Conservation (phyloP, 2,329 filamentous ascomycete genomes). For the Ceratocystis variospora region DNA sequence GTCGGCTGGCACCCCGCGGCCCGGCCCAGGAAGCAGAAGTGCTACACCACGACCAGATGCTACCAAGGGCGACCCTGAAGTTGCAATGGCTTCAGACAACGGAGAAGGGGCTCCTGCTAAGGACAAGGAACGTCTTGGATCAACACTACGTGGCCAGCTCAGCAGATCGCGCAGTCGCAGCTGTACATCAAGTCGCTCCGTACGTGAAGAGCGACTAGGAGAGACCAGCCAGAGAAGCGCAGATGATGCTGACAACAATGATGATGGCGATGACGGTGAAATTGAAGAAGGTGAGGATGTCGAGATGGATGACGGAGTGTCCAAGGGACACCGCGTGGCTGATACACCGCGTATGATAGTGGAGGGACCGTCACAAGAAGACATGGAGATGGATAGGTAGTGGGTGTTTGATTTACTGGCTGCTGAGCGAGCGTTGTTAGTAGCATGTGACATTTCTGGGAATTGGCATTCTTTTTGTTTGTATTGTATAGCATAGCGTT, state of each 20-base stretch:
- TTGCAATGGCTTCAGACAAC: constrained; percentile 23
- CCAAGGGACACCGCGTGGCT: constrained; percentile 19
- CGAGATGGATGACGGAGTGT: constrained; percentile 40
- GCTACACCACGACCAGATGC: constrained; percentile 13
- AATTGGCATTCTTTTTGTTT: background rate
- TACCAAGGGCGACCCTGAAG: constrained; percentile 26
- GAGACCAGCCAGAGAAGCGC: constrained; percentile 75
- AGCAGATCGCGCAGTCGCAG: constrained; percentile 14
- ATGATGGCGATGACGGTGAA: constrained; percentile 32
- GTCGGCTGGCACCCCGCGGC: constrained; percentile 37
- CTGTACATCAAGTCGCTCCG: constrained; percentile 24
- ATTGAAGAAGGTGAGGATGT: constrained; percentile 40
- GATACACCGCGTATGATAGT: constrained; percentile 36
- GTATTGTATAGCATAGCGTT: background rate
- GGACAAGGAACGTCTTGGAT: constrained; percentile 10
- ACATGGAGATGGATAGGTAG: constrained; percentile 48
- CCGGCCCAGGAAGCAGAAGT: constrained; percentile 32
- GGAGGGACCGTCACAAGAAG: constrained; percentile 40
- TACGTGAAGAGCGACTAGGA: constrained; percentile 33
- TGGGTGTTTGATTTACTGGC: background rate
- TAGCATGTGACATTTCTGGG: background rate
- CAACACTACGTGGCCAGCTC: constrained; percentile 12
- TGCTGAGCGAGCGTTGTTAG: background rate
- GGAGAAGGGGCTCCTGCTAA: background rate
- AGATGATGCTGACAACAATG: constrained; percentile 52